These are phyloP conservation scores for Lupinus albus DNA, from an alignment of 306 rosid species.

Conservation along the genomic window DNA sequence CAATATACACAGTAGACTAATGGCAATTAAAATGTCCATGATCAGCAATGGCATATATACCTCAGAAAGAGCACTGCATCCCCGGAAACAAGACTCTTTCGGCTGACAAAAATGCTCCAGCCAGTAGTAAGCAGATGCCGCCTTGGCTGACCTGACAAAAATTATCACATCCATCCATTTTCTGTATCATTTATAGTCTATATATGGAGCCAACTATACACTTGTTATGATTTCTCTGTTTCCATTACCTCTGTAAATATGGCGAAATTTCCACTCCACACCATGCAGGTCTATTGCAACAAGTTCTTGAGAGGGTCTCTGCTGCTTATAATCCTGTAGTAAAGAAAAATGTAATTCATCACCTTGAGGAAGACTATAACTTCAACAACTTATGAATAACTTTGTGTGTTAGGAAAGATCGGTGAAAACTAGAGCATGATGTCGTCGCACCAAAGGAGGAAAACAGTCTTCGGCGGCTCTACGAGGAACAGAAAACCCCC, in stretches of 20 bases:
- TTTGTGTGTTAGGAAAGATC: neutral
- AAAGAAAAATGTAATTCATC: slow-evolving; percentile 33
- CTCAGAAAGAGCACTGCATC: slow-evolving; percentile 97
- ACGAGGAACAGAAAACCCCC: slow-evolving; percentile 97
- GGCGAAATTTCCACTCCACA: slow-evolving; percentile 89
- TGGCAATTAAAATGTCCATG: neutral
- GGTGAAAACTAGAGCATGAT: slow-evolving; percentile 19
- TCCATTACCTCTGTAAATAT: slow-evolving; percentile 81
- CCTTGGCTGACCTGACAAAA: slow-evolving; percentile 96
- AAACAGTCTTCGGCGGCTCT: slow-evolving; percentile 98
- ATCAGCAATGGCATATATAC: slow-evolving; percentile 47
- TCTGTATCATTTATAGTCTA: slow-evolving; percentile 34
- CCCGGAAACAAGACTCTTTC: slow-evolving; percentile 91
- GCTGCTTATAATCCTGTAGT: slow-evolving; percentile 85
- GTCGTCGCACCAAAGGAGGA: slow-evolving; percentile 82
- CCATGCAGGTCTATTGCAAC: slow-evolving; percentile 94
- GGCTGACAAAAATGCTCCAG: slow-evolving; percentile 95
- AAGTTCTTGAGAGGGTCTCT: slow-evolving; percentile 96
- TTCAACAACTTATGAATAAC: slow-evolving; percentile 2
- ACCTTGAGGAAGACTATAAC: slow-evolving; percentile 22
- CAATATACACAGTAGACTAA: slow-evolving; percentile 2
- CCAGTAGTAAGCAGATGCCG: slow-evolving; percentile 96
- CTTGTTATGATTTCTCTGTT: slow-evolving; percentile 11
- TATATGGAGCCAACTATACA: slow-evolving; percentile 38
- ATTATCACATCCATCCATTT: slow-evolving; percentile 29